Percentiles rank a stretch among this genome's conserved stretches.
Evolutionary conservation across 192 early-diverging fungal genomes (phyloP).

Genomic region (Coemansia sp.): DNA sequence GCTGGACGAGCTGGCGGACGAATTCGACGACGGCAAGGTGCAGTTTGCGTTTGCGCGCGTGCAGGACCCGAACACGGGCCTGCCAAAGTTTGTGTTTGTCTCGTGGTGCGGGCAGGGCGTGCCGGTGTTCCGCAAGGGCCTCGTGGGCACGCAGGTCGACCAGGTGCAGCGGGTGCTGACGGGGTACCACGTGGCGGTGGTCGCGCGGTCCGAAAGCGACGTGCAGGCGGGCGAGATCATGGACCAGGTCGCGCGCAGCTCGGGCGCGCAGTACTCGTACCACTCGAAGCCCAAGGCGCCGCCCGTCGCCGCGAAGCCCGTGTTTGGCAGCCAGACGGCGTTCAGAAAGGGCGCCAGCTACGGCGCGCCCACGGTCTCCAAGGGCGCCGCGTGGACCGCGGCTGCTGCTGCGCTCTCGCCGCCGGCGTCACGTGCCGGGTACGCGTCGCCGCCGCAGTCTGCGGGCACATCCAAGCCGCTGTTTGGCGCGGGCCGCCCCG

Average conservation of each 20-base stretch:
- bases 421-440: background rate
- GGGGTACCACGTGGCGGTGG: conserved; percentile 85
- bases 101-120: conserved; percentile 96
- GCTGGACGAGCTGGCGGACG: conserved; percentile 86
- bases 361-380: conserved; percentile 31
- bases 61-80: conserved; percentile 79
- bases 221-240: conserved; percentile 81
- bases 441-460: conserved; percentile 4
- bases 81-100: conserved; percentile 90
- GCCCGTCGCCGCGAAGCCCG: conserved; percentile 34
- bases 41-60: conserved; percentile 85
- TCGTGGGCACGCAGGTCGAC: conserved; percentile 78
- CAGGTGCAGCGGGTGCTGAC: conserved; percentile 58
- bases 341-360: conserved; percentile 40
- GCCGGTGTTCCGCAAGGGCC: conserved; percentile 84
- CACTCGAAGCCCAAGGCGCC: conserved; percentile 34
- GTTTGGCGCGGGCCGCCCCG: conserved; percentile 20
- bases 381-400: conserved; percentile 23
- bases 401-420: conserved; percentile 3
- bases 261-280: conserved; percentile 87
- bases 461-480: conserved; percentile 12
- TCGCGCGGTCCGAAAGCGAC: conserved; percentile 80
- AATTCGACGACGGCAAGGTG: conserved; percentile 87
- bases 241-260: conserved; percentile 77
- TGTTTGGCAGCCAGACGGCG: conserved; percentile 15